Conservation (phyloP, 495 filamentous ascomycete species). For the Lepidopterella palustris region DNA sequence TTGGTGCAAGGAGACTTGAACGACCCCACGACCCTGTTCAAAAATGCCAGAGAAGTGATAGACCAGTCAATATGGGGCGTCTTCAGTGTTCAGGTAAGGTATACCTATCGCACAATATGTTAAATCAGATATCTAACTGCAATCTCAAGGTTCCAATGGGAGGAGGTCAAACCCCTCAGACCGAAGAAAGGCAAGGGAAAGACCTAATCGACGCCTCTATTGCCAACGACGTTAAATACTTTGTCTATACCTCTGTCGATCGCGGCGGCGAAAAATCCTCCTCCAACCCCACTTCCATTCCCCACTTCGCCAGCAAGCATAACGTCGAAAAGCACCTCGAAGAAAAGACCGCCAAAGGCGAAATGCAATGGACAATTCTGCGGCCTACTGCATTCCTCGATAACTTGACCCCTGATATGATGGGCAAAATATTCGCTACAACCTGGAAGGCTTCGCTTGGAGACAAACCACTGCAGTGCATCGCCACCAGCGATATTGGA, state of each 20-base stretch:
- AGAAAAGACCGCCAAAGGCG: constrained; percentile 31
- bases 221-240: constrained; percentile 50
- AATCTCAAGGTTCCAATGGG: constrained; percentile 36
- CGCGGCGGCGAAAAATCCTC: constrained; percentile 52
- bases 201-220: constrained; percentile 54
- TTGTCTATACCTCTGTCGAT: constrained; percentile 64
- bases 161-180: constrained; percentile 41
- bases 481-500: constrained; percentile 58
- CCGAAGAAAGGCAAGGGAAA: constrained; percentile 57
- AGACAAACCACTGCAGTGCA: constrained; percentile 50
- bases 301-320: constrained; percentile 60
- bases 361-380: constrained; percentile 43
- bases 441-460: constrained; percentile 43
- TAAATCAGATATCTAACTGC: neutral
- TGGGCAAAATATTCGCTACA: constrained; percentile 54
- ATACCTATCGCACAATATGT: constrained; percentile 34
- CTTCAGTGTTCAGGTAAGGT: constrained; percentile 44
- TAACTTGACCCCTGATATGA: constrained; percentile 51
- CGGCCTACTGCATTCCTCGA: constrained; percentile 65
- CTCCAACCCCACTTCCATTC: constrained; percentile 51
- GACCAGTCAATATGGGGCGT: constrained; percentile 43
- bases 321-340: constrained; percentile 57
- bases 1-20: constrained; percentile 53
- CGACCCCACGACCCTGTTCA: constrained; percentile 47
- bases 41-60: constrained; percentile 39